Evolutionary conservation across 106 monocot species (phyloP).

Genomic region (Alisma plantagoaquatica): DNA sequence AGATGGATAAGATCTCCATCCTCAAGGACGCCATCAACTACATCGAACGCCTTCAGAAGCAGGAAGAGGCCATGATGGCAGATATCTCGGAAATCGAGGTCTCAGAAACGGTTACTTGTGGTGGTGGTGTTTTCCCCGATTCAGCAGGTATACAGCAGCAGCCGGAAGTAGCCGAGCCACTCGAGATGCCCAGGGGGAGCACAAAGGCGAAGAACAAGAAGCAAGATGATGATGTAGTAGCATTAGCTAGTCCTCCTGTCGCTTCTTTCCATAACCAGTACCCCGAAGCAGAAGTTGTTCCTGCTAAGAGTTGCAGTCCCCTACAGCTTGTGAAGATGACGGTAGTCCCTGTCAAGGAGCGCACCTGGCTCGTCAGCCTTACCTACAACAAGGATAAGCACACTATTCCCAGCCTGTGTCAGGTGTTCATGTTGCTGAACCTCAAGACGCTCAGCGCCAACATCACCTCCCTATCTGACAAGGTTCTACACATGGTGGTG

Average conservation of each 20-base stretch:
- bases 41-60: constrained; percentile 46
- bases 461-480: constrained; percentile 58
- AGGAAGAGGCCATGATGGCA: constrained; percentile 33
- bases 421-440: constrained; percentile 47
- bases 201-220: too few species aligned
- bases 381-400: constrained; percentile 55
- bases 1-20: constrained; percentile 72
- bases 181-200: too few species aligned
- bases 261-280: background rate
- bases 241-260: background rate
- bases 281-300: background rate
- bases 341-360: constrained; percentile 39
- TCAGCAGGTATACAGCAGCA: background rate
- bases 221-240: background rate
- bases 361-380: constrained; percentile 36
- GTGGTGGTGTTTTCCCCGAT: background rate
- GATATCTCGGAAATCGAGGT: constrained; percentile 10
- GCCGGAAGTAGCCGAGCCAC: background rate
- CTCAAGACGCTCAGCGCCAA: constrained; percentile 57
- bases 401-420: constrained; percentile 41
- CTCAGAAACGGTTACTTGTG: background rate
- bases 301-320: background rate
- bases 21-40: constrained; percentile 62
- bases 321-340: constrained; percentile 30
- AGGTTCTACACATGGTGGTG: constrained; percentile 60